phyloP scores from a whole-genome alignment of 2,329 filamentous ascomycete species.

The Arachnopeziza araneosa region DNA sequence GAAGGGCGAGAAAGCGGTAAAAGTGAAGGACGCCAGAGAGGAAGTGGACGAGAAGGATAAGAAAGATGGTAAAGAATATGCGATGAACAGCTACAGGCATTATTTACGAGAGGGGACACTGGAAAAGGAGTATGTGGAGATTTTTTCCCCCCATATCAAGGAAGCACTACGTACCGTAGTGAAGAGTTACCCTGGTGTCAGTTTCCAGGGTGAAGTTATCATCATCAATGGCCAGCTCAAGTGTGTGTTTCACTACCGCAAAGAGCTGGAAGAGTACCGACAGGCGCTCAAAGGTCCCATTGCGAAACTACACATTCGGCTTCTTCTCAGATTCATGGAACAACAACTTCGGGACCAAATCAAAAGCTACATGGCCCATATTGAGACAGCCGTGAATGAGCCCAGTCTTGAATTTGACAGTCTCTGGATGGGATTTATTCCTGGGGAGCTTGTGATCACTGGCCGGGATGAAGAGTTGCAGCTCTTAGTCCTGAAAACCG shows the following conservation, averaged over 20 bases:
- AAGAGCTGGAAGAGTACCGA: constrained; percentile 10
- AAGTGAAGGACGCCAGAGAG: neutral
- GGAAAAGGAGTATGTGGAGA: constrained; percentile 3
- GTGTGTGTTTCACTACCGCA: constrained; percentile 12
- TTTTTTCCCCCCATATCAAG: constrained; percentile 8
- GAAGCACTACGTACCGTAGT: constrained; percentile 8
- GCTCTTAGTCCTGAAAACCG: no score
- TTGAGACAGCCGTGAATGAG: neutral
- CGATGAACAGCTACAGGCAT: neutral
- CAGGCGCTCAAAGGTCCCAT: neutral
- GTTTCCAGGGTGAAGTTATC: constrained; percentile 3
- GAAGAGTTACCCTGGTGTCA: constrained; percentile 7
- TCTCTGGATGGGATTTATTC: constrained; percentile 12
- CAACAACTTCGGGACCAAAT: neutral
- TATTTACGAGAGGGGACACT: neutral
- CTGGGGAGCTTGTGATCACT: constrained; percentile 2
- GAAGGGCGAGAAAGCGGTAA: neutral
- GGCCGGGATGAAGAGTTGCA: constrained; percentile 1
- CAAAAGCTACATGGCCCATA: neutral
- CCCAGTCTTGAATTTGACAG: constrained; percentile 7
- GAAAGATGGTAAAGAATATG: neutral
- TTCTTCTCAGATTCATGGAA: constrained; percentile 6
- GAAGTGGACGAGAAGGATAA: neutral
- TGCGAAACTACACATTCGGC: constrained; percentile 4
- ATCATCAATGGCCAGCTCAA: constrained; percentile 1